A percentile compares a stretch with the other conserved stretches of the same genome.
Evolutionary conservation across 192 early-diverging fungal genomes (phyloP).

Genomic region (Powellomyces hirtus): DNA sequence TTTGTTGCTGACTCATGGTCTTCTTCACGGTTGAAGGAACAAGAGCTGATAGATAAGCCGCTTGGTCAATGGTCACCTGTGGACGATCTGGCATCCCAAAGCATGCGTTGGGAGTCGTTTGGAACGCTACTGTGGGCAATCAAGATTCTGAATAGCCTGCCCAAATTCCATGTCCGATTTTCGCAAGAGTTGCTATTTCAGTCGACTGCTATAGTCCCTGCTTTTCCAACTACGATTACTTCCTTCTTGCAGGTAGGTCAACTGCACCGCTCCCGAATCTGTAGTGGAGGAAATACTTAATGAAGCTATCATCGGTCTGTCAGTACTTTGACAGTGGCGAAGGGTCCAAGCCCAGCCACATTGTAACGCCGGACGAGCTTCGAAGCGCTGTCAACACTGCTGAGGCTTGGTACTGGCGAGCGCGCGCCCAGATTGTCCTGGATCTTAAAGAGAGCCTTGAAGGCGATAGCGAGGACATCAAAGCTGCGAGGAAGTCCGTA

Average conservation of each 20-base stretch:
- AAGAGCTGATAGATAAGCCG: constrained; percentile 46
- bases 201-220: constrained; percentile 55
- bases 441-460: constrained; percentile 42
- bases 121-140: constrained; percentile 57
- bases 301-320: not conserved
- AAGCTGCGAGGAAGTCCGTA: constrained; percentile 14
- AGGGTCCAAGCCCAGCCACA: constrained; percentile 35
- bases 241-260: constrained; percentile 41
- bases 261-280: not conserved
- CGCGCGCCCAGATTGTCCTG: constrained; percentile 55
- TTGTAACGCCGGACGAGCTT: constrained; percentile 18
- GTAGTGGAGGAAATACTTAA: not conserved
- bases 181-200: constrained; percentile 50
- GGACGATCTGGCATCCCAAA: not conserved
- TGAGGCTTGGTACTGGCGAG: constrained; percentile 67
- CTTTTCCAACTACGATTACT: constrained; percentile 51
- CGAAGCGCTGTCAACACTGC: constrained; percentile 38
- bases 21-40: constrained; percentile 38
- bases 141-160: constrained; percentile 46
- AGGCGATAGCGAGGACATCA: constrained; percentile 10
- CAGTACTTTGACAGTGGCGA: constrained; percentile 34
- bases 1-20: no score
- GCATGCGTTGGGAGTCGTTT: constrained; percentile 23
- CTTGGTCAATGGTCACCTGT: constrained; percentile 43
- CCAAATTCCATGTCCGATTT: constrained; percentile 53